Evolutionary conservation across 768 basidiomycete genomes (phyloP), one percentile per base, ranked within the genome.

Genomic region (Leccinum broughii): DNA sequence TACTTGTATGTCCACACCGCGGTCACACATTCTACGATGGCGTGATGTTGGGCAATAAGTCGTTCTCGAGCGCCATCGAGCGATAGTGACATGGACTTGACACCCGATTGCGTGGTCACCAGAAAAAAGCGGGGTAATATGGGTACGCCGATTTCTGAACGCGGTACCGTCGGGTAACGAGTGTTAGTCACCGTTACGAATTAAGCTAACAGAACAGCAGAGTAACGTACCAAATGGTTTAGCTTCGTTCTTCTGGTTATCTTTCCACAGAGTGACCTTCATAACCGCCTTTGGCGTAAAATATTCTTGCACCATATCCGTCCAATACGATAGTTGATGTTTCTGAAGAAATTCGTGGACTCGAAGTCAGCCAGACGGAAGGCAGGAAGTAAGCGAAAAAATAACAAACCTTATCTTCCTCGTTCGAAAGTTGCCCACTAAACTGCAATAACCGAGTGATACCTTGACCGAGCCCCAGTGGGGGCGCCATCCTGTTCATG

Each of bases 181-280:
- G 55, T 37, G 30, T 50, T 55, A 62, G 46, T 46, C 20, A 46
- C 20, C 30, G 34, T 52, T 58, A 32, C 48, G 46, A 64, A 39
- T 35, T 3, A 24, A 53, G 54, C 34, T 57, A 58, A 56, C 54
- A 51, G 24, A 35, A 77, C 2, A 54, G 24, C 0, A 6, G 53
- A 58, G 13, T 32, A 52, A 67, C 88, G 52, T 57, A 93, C 92
- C 90, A 66, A 94, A 92, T 9, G 88, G 88, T 67, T 92, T 93
- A 34, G 91, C 90, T 68, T 93, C 92, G 26, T 80, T 82, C 65
- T 80, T 82, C 68, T 86, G 84, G 66, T 89, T 92, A 71, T 92
- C 91, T 70, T 90, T 90, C 92, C 92, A 93, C n/a, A 93, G 75
- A 3, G 90, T 92, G 65, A 93, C 80, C 70, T 86, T 90, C 84